Evolutionary conservation across 2,329 filamentous ascomycete genomes (phyloP).

Genomic region (Xylariaceae sp.): DNA sequence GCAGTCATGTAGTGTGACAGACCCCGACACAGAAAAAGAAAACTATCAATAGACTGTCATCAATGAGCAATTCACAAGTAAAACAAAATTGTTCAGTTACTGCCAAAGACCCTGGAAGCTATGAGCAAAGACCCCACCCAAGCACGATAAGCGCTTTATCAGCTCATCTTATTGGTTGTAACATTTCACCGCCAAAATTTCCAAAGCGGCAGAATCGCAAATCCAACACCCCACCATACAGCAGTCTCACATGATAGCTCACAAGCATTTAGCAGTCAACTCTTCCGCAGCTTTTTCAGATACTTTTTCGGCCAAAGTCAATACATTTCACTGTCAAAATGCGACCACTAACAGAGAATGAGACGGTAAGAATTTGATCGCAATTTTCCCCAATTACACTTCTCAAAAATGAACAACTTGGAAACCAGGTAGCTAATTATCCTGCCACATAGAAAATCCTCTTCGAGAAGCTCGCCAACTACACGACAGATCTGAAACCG

Average conservation of each 20-base stretch:
- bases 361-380: conserved; percentile 34
- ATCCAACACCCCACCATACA: not conserved
- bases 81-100: conserved; percentile 12
- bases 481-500: conserved; percentile 81
- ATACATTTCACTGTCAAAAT: conserved; percentile 14
- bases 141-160: conserved; percentile 3
- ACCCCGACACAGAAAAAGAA: too few species aligned
- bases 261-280: conserved; percentile 14
- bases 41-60: too few species aligned
- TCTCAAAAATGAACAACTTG: too few species aligned
- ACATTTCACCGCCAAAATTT: conserved; percentile 26
- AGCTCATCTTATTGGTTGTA: conserved; percentile 24
- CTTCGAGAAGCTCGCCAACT: conserved; percentile 90
- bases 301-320: too few species aligned
- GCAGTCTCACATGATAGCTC: conserved; percentile 10
- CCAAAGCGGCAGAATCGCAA: conserved; percentile 20
- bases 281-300: too few species aligned
- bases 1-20: too few species aligned
- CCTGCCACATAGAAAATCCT: conserved; percentile 60
- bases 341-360: conserved; percentile 62
- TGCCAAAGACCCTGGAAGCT: conserved; percentile 12
- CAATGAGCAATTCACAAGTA: conserved; percentile 3
- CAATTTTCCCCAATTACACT: not conserved
- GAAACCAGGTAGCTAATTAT: conserved; percentile 7
- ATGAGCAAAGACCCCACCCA: conserved; percentile 5